Conservation (phyloP, 345 rosid species). For the Rhodomyrtus tomentosa region DNA sequence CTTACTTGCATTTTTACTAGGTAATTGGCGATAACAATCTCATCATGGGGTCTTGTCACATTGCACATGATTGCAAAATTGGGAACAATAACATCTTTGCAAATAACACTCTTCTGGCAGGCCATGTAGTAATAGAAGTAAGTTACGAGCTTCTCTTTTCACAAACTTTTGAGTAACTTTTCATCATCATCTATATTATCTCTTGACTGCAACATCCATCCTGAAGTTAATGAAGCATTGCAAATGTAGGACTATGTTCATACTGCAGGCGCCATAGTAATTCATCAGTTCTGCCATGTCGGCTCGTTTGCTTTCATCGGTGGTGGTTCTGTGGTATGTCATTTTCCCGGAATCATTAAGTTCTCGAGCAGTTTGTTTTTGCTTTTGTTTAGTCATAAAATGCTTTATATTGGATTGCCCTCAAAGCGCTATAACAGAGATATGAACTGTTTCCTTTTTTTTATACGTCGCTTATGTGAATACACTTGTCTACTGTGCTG, state of each 20-base stretch:
- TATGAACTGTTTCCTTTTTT: not conserved
- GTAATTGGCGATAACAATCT: constrained; percentile 83
- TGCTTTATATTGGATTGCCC: not conserved
- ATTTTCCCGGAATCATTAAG: not conserved
- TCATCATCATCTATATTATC: not conserved
- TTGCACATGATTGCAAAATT: constrained; percentile 92
- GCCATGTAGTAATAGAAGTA: constrained; percentile 86
- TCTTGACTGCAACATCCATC: constrained; percentile 1
- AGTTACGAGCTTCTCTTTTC: constrained; percentile 7
- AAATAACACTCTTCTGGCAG: constrained; percentile 80
- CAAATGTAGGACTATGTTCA: constrained; percentile 56
- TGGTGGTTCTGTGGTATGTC: constrained; percentile 83
- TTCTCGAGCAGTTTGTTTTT: constrained; percentile 1
- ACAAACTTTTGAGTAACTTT: not conserved
- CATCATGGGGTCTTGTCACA: constrained; percentile 94
- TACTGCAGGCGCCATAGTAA: constrained; percentile 73
- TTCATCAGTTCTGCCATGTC: constrained; percentile 85
- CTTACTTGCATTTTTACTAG: constrained; percentile 15
- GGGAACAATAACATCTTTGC: constrained; percentile 85
- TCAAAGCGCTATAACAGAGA: not conserved
- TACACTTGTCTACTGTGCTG: not conserved
- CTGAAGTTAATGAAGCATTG: constrained; percentile 8
- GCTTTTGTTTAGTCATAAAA: not conserved
- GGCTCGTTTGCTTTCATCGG: constrained; percentile 80
- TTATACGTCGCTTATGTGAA: not conserved